Evolutionary conservation across 2,329 filamentous ascomycete species (phyloP), one percentile per base, ranked within the genome.

Genomic region (Graphilbum fragrans): DNA sequence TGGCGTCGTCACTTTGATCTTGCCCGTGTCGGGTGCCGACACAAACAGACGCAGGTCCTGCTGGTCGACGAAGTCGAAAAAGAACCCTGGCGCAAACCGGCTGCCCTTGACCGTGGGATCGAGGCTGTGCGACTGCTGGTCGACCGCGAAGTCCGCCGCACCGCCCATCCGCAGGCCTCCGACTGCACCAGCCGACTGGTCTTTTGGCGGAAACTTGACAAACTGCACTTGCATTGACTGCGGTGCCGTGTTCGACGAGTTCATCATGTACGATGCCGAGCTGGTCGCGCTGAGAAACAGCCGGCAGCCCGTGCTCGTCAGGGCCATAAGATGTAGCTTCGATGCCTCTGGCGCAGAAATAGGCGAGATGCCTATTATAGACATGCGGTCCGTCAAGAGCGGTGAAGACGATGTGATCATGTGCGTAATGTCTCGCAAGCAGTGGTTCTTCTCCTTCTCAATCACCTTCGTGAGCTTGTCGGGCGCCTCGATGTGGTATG

Each of bases 211-310:
- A 45, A 94, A 94, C 56, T 92, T 93, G 60, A 98, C 86, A 55
- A 94, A 92, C 51, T 93, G 83, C n/a, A 95, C 79, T 59, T 95
- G 88, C 86, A 98, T 95, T 61, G 86, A 95, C 52, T 85, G 88
- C 1, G 92, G 88, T 1, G 84, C 79, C 44, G 69, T 59, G 44
- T 70, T 80, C 8, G 74, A 70, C 18, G 74, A 69, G 14, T 70
- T 72, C 23, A 76, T 68, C 57, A 70, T 73, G 63, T 81, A 80
- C 0, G 70, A 82, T 2, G 77, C 75, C 17, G 86, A 82, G 48
- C 82, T 82, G 0, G 87, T 94, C 5, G 90, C 86, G 55, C 87
- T 96, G 41, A 98, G 71, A 58, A 92, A 96, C 5, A 98, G 75
- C 19, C 92, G 79, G 56, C 88, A 94, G 18, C 93, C 92, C 1